Conservation (phyloP, 139 green algal genomes). For the Micromonas commoda region DNA sequence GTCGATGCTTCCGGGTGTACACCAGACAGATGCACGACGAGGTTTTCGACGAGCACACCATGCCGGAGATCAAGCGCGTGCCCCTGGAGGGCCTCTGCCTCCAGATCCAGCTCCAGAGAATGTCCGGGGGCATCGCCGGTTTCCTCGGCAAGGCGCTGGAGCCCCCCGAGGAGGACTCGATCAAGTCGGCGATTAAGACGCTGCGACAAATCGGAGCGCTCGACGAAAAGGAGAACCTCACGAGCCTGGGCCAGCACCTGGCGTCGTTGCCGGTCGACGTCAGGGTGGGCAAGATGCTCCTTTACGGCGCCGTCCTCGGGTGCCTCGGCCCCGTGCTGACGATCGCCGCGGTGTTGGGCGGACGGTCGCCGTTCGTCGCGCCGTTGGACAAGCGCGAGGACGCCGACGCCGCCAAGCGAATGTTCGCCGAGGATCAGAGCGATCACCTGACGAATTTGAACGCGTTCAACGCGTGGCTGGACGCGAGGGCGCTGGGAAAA, state of each 20-base stretch:
- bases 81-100: conserved; percentile 48
- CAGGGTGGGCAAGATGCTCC: conserved; percentile 46
- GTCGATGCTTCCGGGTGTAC: conserved; percentile 73
- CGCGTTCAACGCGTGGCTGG: conserved; percentile 62
- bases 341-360: conserved; percentile 72
- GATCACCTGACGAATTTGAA: conserved; percentile 81
- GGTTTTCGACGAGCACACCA: conserved; percentile 16
- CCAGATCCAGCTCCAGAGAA: conserved; percentile 45
- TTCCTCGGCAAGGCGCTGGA: conserved; percentile 31
- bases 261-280: conserved; percentile 74
- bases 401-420: conserved; percentile 47
- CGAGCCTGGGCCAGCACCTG: conserved; percentile 70
- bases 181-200: conserved; percentile 29
- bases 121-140: conserved; percentile 19
- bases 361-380: conserved; percentile 75
- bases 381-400: conserved; percentile 54
- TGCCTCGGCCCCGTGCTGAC: conserved; percentile 69
- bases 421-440: conserved; percentile 42
- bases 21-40: conserved; percentile 41
- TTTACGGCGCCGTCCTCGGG: conserved; percentile 76
- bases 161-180: conserved; percentile 21
- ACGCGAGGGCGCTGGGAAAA: conserved; percentile 25
- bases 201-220: conserved; percentile 20
- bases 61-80: conserved; percentile 42
- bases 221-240: conserved; percentile 50